Base-by-base conservation (phyloP, 345 rosid species). In the sweet orange (Citrus sinensis) region DNA sequence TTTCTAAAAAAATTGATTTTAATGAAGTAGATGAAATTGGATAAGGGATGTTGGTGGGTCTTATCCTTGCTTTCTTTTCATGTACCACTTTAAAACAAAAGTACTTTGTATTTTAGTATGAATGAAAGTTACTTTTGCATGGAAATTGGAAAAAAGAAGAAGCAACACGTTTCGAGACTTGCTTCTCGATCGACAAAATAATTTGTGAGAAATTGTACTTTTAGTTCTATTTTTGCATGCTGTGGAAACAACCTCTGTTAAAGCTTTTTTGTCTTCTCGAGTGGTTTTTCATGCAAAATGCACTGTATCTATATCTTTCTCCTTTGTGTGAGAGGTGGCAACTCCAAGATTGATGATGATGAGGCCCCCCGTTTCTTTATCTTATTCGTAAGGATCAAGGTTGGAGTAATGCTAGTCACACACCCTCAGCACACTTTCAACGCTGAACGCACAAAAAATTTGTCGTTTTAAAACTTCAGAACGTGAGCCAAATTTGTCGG, bases 211-310 rank as follows among this genome's bases (percentile, higher is more conserved):
- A 54, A 17, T 5, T 16, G 2, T 54, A 54, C 51, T 13, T 54
- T 17, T 54, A 5, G 13, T 42, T 60, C 46, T 75, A 22, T 65
- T 76, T 51, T 64, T 72, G 71, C 20, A 64, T 61, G 55, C 55
- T 61, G 72, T 62, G 66, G 66, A 54, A 76, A 46, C 16, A 66
- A 65, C 51, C 42, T 32, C 32, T 14, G 14, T 9, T 6, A 32
- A 4, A 14, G 20, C 29, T 7, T 7, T 7, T 7, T 64, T 75
- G 40, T 77, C 34, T 37, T 58, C 24, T 58, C 63, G 6, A 35
- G 67, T 4, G 9, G 4, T 67, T 80, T 46, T 67, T 67, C 67
- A 56, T 79, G 82, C 73, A 74, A 42, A 40, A 74, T 67, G 46
- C 82, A 59, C 0, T 67, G 82, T 42, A 79, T 27, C 60, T 5